Evolutionary conservation across 306 rosid species (phyloP), one percentile per base, ranked within the genome.

Genomic region (Begonia peltatifolia): DNA sequence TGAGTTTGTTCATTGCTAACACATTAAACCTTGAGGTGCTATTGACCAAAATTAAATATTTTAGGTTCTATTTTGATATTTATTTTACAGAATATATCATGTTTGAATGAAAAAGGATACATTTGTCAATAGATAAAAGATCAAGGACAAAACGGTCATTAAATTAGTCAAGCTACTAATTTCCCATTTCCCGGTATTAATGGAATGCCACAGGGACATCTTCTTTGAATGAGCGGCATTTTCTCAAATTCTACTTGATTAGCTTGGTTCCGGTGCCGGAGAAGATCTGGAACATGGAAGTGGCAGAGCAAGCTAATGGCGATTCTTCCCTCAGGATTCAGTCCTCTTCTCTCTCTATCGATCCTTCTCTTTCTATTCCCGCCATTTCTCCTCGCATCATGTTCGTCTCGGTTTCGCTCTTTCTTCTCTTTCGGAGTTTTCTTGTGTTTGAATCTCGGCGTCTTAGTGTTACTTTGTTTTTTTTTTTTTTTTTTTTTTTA

Each of bases 301-400:
- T 44, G 11, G 12, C 48, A 10, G 48, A 44, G 48, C n/a, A 2
- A 44, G 12, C 5, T 44, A 44, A n/a, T 12, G 48, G 5, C 4
- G 14, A 44, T 44, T 44, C 48, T 44, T 44, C 57, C 57, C 42
- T 41, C 18, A 14, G 14, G 60, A 80, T 85, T 73, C 70, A 4
- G n/a, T 54, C 60, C 2, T 85, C 97, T 3, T 54, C 71, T 62
- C 67, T 78, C 9, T 54, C 94, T 20, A 55, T 89, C 66, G 87
- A 83, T 55, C 82, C 80, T 6, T 82, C 90, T 9, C 77, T 78
- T 16, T 46, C 79, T 41, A 74, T 83, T 53, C 58, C 71, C 20
- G 71, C 61, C 20, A 75, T 74, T 73, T 55, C 51, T 14, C 85
- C 78, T 58, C 77, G 53, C 57, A 47, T 85, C 63, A 63, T 69